A percentile compares a stretch with the other conserved stretches of the same genome.
Conservation (phyloP, 2,329 filamentous ascomycete species). For the Nakataea oryzae region DNA sequence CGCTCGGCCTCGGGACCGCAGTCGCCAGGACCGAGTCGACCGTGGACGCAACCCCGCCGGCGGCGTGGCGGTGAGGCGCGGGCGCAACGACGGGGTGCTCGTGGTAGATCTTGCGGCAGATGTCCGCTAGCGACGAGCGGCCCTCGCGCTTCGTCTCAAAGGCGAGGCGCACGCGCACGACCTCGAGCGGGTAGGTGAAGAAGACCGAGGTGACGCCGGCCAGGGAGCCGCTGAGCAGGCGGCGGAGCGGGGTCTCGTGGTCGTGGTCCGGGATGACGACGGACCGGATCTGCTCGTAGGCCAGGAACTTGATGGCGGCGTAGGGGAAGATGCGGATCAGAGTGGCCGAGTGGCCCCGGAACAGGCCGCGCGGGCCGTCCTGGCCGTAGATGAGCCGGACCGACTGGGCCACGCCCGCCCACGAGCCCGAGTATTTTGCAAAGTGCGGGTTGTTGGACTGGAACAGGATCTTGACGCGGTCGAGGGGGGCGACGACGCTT, state of each 20-base stretch:
- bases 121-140: constrained; percentile 60
- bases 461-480: constrained; percentile 97
- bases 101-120: constrained; percentile 78
- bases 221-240: constrained; percentile 62
- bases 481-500: constrained; percentile 87
- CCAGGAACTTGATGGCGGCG: constrained; percentile 93
- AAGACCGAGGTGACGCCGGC: constrained; percentile 88
- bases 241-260: constrained; percentile 71
- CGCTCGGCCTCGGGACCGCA: constrained; percentile 38
- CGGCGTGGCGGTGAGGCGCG: constrained; percentile 10
- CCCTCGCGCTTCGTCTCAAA: constrained; percentile 80
- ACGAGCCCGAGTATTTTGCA: constrained; percentile 82
- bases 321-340: constrained; percentile 93
- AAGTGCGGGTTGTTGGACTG: constrained; percentile 92
- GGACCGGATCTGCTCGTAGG: constrained; percentile 90
- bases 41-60: constrained; percentile 17
- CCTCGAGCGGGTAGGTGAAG: constrained; percentile 89
- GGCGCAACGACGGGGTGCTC: constrained; percentile 47
- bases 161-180: constrained; percentile 83
- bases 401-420: constrained; percentile 72
- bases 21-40: constrained; percentile 24
- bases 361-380: constrained; percentile 69
- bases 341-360: constrained; percentile 89
- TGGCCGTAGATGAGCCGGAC: constrained; percentile 72
- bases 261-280: constrained; percentile 59